Conservation (phyloP, 2,329 filamentous ascomycete genomes). For the Endocalyx cinctus region DNA sequence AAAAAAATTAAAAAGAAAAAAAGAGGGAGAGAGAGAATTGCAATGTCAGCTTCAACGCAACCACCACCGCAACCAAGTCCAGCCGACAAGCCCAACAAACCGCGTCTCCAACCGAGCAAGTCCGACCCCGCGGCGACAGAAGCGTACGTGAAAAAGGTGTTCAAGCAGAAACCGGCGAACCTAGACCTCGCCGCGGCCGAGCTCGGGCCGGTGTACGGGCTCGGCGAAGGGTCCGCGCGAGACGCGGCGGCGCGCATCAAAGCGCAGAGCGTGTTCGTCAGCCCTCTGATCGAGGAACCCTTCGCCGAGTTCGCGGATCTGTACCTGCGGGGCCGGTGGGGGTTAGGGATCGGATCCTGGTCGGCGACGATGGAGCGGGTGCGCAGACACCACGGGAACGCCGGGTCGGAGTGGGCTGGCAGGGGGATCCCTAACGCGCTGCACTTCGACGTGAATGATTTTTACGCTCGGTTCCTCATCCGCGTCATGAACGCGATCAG, state of each 20-base stretch:
- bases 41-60: too few species aligned
- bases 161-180: not conserved
- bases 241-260: too few species aligned
- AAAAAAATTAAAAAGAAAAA: too few species aligned
- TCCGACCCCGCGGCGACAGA: not conserved
- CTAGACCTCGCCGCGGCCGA: not conserved
- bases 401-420: not conserved
- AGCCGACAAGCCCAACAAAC: too few species aligned
- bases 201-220: not conserved
- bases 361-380: not conserved
- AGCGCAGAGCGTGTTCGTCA: not conserved
- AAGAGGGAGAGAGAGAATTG: too few species aligned
- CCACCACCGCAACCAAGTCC: too few species aligned
- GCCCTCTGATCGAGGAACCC: not conserved
- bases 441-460: not conserved
- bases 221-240: not conserved
- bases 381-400: not conserved
- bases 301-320: not conserved
- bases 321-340: not conserved
- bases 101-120: too few species aligned
- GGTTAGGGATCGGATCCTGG: not conserved
- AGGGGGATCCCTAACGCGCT: not conserved
- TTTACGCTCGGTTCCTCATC: not conserved
- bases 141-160: not conserved
- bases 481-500: not conserved